Evolutionary conservation across 2,329 filamentous ascomycete genomes (phyloP), one percentile per base, ranked within the genome.

Genomic region (Hypoxylon sp.): DNA sequence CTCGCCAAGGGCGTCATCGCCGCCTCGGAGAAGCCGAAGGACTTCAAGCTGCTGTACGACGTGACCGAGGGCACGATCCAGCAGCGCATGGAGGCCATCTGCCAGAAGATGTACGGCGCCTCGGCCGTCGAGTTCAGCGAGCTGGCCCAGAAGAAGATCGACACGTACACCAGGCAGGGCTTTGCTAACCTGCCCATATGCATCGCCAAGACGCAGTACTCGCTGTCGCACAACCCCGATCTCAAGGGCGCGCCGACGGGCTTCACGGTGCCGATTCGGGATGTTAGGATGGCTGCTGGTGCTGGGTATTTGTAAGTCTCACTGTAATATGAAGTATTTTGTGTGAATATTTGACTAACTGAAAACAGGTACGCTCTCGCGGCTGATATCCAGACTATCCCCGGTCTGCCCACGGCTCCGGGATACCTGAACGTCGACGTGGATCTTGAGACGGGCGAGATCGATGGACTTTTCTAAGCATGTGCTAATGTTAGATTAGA

Each of bases 121-220:
- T 84, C 81, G 3, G 86, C 84, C 52, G 91, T 97, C 55, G 90
- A 96, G 74, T 94, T 99, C 75, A 95, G 89, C 69, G 91, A 96
- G 71, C 80, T 94, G 41, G 94, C 94, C 0, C 91, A 95, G 77
- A 90, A 91, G 77, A 97, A 99, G 83, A 89, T 97, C 60, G 92
- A 97, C 69, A 92, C 87, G 5, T 99, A 97, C 75, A 92, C 89
- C 21, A 84, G 85, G 69, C 94, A 97, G 73, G 94, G 94, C 34
- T 95, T 93, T 66, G 89, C 88, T 15, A 91, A 96, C 72, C 78
- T 99, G 60, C 94, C 94, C 25, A 96, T 97, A 68, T 99, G 94
- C 72, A 84, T 97, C 60, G 94, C 94, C 57, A 99, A 99, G 86
- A 99, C 94, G 9, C 94, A 99, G 73, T 99, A 99, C 78, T 96